Evolutionary conservation across 306 rosid species (phyloP).

Genomic region (Vicia villosa): DNA sequence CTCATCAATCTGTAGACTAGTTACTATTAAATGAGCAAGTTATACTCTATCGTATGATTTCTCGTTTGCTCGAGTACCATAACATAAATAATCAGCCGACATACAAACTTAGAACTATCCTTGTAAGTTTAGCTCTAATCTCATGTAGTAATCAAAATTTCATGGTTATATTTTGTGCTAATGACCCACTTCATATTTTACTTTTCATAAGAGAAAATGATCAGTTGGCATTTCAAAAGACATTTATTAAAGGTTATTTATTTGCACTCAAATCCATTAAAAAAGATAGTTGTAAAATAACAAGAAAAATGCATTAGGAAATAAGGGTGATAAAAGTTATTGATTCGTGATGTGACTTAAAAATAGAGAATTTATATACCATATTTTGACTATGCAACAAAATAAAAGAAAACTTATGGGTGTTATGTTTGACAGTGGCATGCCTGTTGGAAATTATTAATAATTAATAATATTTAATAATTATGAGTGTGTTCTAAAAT

Average conservation of each 20-base stretch:
- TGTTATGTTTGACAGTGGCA: conserved; percentile 70
- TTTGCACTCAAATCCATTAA: background rate
- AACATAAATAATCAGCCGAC: background rate
- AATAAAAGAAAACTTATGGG: conserved; percentile 19
- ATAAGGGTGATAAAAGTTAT: background rate
- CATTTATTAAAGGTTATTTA: background rate
- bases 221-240: conserved; percentile 2
- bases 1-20: background rate
- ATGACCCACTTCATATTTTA: background rate
- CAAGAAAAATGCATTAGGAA: background rate
- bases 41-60: conserved; percentile 4
- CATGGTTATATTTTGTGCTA: background rate
- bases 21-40: conserved; percentile 1
- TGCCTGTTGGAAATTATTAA: conserved; percentile 48
- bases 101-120: conserved; percentile 29
- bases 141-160: background rate
- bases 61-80: conserved; percentile 14
- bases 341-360: background rate
- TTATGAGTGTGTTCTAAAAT: no score
- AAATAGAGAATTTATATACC: background rate
- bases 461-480: no score
- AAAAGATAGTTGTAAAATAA: background rate
- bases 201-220: background rate
- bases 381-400: background rate
- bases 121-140: background rate